Evolutionary conservation across 2,329 filamentous ascomycete species (phyloP).

Genomic region (Colletotrichum lupini): DNA sequence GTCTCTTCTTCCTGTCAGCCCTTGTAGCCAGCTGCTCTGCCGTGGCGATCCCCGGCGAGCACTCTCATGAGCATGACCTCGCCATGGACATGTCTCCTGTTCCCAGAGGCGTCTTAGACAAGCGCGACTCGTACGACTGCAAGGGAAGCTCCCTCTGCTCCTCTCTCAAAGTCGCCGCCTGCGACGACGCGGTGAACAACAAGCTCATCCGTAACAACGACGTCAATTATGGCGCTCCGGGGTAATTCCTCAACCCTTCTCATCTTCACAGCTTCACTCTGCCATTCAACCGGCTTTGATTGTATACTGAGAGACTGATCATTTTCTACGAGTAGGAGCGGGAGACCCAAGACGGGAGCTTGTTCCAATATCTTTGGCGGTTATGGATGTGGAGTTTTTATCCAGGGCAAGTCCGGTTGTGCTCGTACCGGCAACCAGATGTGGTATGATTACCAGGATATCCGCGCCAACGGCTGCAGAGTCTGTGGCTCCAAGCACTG

Average conservation of each 20-base stretch:
- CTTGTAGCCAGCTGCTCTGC: background rate
- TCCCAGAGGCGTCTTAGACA: background rate
- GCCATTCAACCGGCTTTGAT: background rate
- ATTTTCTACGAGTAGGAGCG: background rate
- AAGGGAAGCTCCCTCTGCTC: slow-evolving; percentile 18
- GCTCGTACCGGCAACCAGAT: slow-evolving; percentile 33
- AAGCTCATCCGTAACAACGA: slow-evolving; percentile 19
- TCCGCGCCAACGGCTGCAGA: slow-evolving; percentile 19
- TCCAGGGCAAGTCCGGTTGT: slow-evolving; percentile 32
- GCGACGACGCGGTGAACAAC: slow-evolving; percentile 22
- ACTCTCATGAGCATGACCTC: background rate
- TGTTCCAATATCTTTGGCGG: background rate
- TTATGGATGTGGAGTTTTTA: slow-evolving; percentile 12
- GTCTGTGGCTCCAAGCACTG: slow-evolving; percentile 34
- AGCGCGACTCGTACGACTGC: slow-evolving; percentile 25
- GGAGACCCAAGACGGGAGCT: slow-evolving; percentile 3
- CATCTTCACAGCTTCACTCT: background rate
- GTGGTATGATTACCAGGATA: slow-evolving; percentile 35
- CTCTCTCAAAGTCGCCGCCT: background rate
- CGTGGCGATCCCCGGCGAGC: slow-evolving; percentile 1
- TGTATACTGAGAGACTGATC: background rate
- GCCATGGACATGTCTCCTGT: slow-evolving; percentile 1
- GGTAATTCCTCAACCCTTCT: background rate
- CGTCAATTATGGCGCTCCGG: slow-evolving; percentile 15
- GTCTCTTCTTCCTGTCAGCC: slow-evolving; percentile 48